phyloP scores from a whole-genome alignment of 306 rosid species.

The Dryas octopetala region DNA sequence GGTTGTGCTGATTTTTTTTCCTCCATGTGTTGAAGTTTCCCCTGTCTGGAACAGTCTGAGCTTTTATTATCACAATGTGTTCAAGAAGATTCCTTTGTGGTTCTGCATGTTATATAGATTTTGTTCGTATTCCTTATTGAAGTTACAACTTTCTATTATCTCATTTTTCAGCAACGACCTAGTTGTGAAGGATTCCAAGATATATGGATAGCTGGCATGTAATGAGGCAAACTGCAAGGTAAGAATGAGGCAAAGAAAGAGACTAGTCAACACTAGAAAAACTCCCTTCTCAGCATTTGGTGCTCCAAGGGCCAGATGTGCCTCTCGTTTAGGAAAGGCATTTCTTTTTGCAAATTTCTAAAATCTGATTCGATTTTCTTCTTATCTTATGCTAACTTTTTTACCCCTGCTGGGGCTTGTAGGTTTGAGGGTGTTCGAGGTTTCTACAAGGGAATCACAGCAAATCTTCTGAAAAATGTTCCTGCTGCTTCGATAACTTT shows the following conservation, averaged over 20 bases:
- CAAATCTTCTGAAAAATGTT: slow-evolving; percentile 87
- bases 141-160: background rate
- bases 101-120: background rate
- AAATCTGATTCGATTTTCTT: background rate
- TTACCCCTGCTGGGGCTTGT: slow-evolving; percentile 18
- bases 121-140: background rate
- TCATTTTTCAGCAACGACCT: slow-evolving; percentile 81
- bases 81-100: background rate
- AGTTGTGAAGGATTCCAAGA: slow-evolving; percentile 64
- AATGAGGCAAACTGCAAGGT: slow-evolving; percentile 53
- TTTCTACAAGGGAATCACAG: slow-evolving; percentile 86
- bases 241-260: slow-evolving; percentile 7
- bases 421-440: slow-evolving; percentile 90
- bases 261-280: background rate
- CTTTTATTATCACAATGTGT: background rate
- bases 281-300: background rate
- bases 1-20: background rate
- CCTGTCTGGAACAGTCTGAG: background rate
- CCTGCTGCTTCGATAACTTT: slow-evolving; percentile 94
- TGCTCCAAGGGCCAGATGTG: background rate
- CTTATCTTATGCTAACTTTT: background rate
- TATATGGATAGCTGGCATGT: slow-evolving; percentile 62
- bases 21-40: background rate
- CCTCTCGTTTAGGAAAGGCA: background rate
- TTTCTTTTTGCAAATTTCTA: background rate